A percentile compares a stretch with the other conserved stretches of the same genome.
phyloP scores from a whole-genome alignment of 371 early-diverging fungal species.

The Syncephalastrum monosporum region DNA sequence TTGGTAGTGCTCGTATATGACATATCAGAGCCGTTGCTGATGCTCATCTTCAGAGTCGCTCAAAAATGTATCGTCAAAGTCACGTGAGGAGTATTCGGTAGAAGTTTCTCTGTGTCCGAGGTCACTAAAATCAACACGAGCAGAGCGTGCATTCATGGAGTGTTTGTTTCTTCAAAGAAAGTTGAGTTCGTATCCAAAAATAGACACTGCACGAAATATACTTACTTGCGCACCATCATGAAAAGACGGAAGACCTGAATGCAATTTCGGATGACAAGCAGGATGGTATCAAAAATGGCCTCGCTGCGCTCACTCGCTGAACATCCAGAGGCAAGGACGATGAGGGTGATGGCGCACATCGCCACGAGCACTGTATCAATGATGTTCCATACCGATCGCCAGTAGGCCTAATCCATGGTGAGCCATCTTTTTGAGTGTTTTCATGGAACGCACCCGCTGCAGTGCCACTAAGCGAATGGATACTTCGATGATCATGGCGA shows the following conservation, averaged over 20 bases:
- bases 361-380: slow-evolving; percentile 66
- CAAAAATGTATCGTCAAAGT: slow-evolving; percentile 39
- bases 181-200: background rate
- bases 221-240: slow-evolving; percentile 71
- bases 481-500: slow-evolving; percentile 76
- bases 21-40: slow-evolving; percentile 4
- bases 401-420: slow-evolving; percentile 52
- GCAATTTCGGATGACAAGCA: slow-evolving; percentile 71
- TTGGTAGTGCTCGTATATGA: no score
- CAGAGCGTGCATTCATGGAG: slow-evolving; percentile 39
- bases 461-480: slow-evolving; percentile 66
- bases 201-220: slow-evolving; percentile 1
- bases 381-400: slow-evolving; percentile 74
- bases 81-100: slow-evolving; percentile 35
- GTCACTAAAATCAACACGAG: slow-evolving; percentile 45
- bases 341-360: slow-evolving; percentile 67
- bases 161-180: slow-evolving; percentile 39
- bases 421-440: background rate
- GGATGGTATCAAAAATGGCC: slow-evolving; percentile 67
- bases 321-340: slow-evolving; percentile 67
- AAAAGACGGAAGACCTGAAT: slow-evolving; percentile 68
- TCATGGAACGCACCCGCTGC: slow-evolving; percentile 51
- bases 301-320: slow-evolving; percentile 57
- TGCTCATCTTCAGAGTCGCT: slow-evolving; percentile 37
- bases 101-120: slow-evolving; percentile 37